Evolutionary conservation across 805 yeast species (phyloP), one percentile per base, ranked within the genome.

Genomic region (Wickerhamiella bombiphila): DNA sequence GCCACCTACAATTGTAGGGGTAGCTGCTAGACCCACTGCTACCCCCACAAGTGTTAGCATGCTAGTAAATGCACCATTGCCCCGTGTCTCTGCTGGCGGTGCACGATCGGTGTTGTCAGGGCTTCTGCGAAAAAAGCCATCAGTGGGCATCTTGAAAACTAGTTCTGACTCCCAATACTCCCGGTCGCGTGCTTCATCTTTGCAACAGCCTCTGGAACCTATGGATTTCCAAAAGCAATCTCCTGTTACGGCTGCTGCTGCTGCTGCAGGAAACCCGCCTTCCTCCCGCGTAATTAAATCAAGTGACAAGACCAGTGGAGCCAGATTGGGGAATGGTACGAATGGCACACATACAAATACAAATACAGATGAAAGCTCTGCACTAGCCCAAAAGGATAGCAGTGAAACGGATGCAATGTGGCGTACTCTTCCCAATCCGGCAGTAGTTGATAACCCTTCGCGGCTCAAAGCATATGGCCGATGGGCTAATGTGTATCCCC

Each of bases 401-500:
- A 17, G 20, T 18, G 39, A 37, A n/a, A 13, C 22, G 5, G 33
- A 30, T 13, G 22, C 46, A 9, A 62, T 68, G 51, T 71, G 91
- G 82, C 68, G 80, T 1, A 69, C 69, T 26, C 69, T 80, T 20
- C 61, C 63, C 5, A 88, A 86, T 48, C 95, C 96, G 0, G 83
- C 95, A 0, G 41, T 44, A 2, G 36, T 50, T 16, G 53, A 48
- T 35, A 76, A 72, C 36, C 59, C 72, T 6, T 60, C 76, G 13
- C 66, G 69, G 8, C 66, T 71, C 39, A 60, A 75, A 6, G 67
- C 74, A n/a, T 74, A 72, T 32, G 88, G 93, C 4, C 69, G 93
- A 41, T 91, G 98, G 98, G 76, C 76, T 39, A 83, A 80, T 57
- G 93, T 85, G 1, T 82, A 82, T 48, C 94, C 97, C 0, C 68